Conservation (phyloP, 164 flowering plant species). For the Buxus sempervirens region DNA sequence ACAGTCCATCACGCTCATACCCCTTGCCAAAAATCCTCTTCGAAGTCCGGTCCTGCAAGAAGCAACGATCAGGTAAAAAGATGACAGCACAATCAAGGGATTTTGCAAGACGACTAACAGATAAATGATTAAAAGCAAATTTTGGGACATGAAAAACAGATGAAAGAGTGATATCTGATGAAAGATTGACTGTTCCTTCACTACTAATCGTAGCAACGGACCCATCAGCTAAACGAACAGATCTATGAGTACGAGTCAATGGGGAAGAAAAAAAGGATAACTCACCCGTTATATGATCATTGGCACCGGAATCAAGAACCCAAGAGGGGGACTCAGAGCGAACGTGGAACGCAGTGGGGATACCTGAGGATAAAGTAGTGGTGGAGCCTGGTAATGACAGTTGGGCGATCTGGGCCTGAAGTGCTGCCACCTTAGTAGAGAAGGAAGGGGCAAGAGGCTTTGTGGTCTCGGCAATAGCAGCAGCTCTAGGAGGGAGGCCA, state of each 20-base stretch:
- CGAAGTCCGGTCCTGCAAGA: neutral
- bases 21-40: neutral
- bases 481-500: neutral
- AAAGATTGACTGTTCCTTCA: neutral
- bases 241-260: neutral
- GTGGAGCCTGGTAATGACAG: neutral
- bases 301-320: neutral
- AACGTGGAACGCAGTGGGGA: neutral
- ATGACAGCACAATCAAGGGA: neutral
- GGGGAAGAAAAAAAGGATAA: neutral
- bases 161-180: neutral
- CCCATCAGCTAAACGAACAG: neutral
- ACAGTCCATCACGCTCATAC: neutral
- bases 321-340: neutral
- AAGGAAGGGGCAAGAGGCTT: neutral
- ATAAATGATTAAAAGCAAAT: neutral
- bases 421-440: neutral
- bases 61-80: neutral
- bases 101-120: neutral
- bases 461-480: neutral
- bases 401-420: neutral
- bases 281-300: neutral
- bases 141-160: neutral
- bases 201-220: neutral
- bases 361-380: neutral